Evolutionary conservation across 2,329 filamentous ascomycete genomes (phyloP), one percentile per base, ranked within the genome.

Genomic region (Colletotrichum plurivorum): DNA sequence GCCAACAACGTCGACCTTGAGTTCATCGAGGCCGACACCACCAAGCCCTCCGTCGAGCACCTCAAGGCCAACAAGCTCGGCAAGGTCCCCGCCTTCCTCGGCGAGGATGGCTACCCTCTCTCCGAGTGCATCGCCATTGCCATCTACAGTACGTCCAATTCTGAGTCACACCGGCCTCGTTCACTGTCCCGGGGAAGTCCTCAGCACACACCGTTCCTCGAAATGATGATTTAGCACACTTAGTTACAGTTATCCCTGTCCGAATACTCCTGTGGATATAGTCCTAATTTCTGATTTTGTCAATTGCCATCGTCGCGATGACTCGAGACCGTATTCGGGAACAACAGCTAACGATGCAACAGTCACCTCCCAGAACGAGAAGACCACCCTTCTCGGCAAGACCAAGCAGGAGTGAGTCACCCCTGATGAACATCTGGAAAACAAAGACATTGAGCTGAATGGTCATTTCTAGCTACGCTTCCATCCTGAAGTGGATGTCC

Each of bases 311-410:
- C 74, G 76, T 63, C 51, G 67, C 70, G 75, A 72, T 72, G 73
- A 68, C 62, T 66, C 39, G 39, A 53, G 57, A 54, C 62, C 54
- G 31, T 51, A 63, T 20, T n/a, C 7, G 27, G 41, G 16, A 49
- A 25, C 9, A 46, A 27, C 39, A 71, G 74, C 79, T 84, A 76
- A 84, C 77, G 66, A 61, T 55, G 55, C 45, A 13, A 71, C 80
- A 98, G 96, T 99, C 82, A 94, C 96, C 78, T 98, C 96, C 77
- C 96, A 99, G 88, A 99, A 99, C 84, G 96, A 98, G 92, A 98
- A 98, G 93, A 99, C 96, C 78, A 97, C 94, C 76, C 94, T 99
- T 75, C 91, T 99, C 78, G 96, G 96, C 81, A 98, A 98, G 92
- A 99, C 95, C 87, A 99, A 99, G 93, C 95, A 99, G 89, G 96